Evolutionary conservation across 2,329 filamentous ascomycete species (phyloP).

Genomic region (Albophoma yamanashiensis): DNA sequence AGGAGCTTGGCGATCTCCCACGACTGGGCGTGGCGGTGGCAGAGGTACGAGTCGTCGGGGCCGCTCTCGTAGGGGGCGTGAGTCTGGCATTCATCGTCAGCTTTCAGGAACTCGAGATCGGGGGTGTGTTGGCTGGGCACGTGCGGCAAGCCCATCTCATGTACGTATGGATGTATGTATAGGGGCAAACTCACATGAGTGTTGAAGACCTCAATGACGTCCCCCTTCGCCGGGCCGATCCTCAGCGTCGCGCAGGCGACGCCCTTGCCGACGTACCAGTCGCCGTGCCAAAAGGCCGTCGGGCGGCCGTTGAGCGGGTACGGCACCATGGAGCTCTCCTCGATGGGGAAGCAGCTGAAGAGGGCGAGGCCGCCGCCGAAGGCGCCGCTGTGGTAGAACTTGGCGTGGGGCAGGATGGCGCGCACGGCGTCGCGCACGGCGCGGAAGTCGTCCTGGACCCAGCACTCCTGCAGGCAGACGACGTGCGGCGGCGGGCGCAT

Average conservation of each 20-base stretch:
- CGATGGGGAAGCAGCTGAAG: constrained; percentile 83
- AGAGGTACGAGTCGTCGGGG: constrained; percentile 74
- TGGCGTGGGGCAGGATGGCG: constrained; percentile 72
- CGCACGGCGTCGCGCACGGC: constrained; percentile 64
- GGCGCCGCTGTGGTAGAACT: constrained; percentile 84
- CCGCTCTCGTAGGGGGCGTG: constrained; percentile 82
- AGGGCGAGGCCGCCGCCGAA: constrained; percentile 87
- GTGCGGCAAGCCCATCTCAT: too few relatives aligned
- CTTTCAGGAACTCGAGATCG: background rate
- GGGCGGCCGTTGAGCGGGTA: constrained; percentile 92
- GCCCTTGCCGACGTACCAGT: constrained; percentile 95
- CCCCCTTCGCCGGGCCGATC: constrained; percentile 50
- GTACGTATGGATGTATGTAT: too few relatives aligned
- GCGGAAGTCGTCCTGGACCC: constrained; percentile 75
- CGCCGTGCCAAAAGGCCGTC: constrained; percentile 85
- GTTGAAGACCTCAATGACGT: constrained; percentile 81
- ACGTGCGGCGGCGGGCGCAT: constrained; percentile 64
- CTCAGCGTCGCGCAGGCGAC: constrained; percentile 75
- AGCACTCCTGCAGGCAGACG: constrained; percentile 92
- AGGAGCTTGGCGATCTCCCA: constrained; percentile 93
- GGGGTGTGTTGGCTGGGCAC: too few relatives aligned
- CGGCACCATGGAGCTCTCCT: constrained; percentile 72
- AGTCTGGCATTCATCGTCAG: constrained; percentile 23
- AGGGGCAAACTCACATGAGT: constrained; percentile 56
- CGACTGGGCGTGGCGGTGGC: constrained; percentile 82